Percentiles rank a stretch among this genome's conserved stretches.
Evolutionary conservation across 306 rosid species (phyloP).

Genomic region (Malus sieversii): DNA sequence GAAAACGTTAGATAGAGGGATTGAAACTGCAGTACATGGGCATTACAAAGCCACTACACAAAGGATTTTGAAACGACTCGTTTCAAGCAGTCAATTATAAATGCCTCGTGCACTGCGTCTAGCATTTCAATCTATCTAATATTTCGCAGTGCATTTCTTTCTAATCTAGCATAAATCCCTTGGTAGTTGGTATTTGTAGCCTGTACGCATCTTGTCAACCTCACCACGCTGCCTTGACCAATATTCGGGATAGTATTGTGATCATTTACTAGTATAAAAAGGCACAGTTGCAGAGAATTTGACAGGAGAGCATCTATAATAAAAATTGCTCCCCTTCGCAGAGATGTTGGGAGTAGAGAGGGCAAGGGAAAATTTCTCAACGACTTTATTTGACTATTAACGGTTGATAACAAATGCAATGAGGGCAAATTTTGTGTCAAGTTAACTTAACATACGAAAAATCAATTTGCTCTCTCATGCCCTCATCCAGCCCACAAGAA

Average conservation of each 20-base stretch:
- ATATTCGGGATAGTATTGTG: not conserved
- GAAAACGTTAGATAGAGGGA: not conserved
- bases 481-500: not conserved
- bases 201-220: not conserved
- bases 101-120: too few species aligned
- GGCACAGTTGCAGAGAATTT: not conserved
- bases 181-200: not conserved
- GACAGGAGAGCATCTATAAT: not conserved
- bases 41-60: too few species aligned
- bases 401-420: not conserved
- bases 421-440: not conserved
- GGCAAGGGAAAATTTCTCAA: not conserved
- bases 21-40: not conserved
- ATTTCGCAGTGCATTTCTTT: too few species aligned
- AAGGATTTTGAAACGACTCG: too few species aligned
- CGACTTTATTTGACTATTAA: not conserved
- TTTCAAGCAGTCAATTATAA: too few species aligned
- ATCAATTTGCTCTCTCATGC: not conserved
- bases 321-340: not conserved
- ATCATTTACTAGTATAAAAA: not conserved
- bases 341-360: not conserved
- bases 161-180: too few species aligned
- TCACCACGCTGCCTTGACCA: not conserved
- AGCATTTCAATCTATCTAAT: too few species aligned
- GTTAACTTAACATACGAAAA: not conserved